Conservation (phyloP, 192 early-diverging fungal genomes). For the Coemansia umbellata region DNA sequence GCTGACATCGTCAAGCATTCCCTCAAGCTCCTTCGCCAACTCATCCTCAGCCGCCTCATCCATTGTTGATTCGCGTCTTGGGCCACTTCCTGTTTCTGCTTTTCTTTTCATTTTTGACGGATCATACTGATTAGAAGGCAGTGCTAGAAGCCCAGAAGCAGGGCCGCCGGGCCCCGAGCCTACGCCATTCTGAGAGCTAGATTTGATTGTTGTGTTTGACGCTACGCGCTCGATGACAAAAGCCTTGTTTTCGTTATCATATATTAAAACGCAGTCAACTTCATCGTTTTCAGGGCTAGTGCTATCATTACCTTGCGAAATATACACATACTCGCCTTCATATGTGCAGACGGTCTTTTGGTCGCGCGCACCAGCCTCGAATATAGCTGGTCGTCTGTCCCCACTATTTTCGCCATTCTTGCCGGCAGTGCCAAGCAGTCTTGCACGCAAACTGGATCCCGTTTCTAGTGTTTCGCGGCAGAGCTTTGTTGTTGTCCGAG, state of each 20-base stretch:
- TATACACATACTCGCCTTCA: slow-evolving; percentile 36
- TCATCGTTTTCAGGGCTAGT: slow-evolving; percentile 1
- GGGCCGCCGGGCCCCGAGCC: slow-evolving; percentile 2
- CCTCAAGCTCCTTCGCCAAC: slow-evolving; percentile 47
- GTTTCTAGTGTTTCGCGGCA: slow-evolving; percentile 41
- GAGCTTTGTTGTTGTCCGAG: slow-evolving; percentile 38
- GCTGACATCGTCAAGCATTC: slow-evolving; percentile 32
- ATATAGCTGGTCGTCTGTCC: slow-evolving; percentile 10
- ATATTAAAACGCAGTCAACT: slow-evolving; percentile 38
- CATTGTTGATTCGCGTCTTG: slow-evolving; percentile 4
- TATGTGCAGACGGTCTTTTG: slow-evolving; percentile 35
- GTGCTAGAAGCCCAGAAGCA: slow-evolving; percentile 9
- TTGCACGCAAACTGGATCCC: slow-evolving; percentile 19
- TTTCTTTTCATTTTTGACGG: background rate
- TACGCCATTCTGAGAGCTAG: slow-evolving; percentile 6
- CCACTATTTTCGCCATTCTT: background rate
- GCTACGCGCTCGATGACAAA: slow-evolving; percentile 40
- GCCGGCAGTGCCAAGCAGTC: slow-evolving; percentile 3
- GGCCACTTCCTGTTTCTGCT: background rate
- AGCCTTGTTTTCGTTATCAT: slow-evolving; percentile 33
- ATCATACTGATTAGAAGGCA: slow-evolving; percentile 27
- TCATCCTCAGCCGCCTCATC: slow-evolving; percentile 35
- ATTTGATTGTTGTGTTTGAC: slow-evolving; percentile 9
- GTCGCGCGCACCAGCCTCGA: slow-evolving; percentile 31
- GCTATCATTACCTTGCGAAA: background rate